A percentile compares a stretch with the other conserved stretches of the same genome.
Evolutionary conservation across 164 flowering plant species (phyloP).

Genomic region (Magnolia sinica): DNA sequence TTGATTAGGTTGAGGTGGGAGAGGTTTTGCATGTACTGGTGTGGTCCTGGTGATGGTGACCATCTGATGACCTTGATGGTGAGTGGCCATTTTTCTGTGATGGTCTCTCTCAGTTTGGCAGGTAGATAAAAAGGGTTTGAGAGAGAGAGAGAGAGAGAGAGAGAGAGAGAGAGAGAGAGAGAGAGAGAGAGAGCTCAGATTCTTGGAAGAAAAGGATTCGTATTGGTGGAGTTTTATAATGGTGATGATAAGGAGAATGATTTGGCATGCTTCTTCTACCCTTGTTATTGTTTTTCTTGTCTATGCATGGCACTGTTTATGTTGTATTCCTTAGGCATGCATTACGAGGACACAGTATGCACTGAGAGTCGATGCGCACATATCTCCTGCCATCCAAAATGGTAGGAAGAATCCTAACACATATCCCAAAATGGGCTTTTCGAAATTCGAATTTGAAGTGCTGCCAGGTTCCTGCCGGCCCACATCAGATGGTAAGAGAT

Average conservation of each 20-base stretch:
- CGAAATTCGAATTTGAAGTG: background rate
- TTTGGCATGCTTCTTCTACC: conserved; percentile 1
- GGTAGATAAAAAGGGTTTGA: background rate
- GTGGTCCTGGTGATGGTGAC: conserved; percentile 30
- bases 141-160: conserved; percentile 15
- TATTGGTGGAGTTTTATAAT: conserved; percentile 7
- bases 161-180: conserved; percentile 10
- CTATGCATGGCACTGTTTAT: conserved; percentile 34
- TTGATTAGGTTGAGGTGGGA: conserved; percentile 19
- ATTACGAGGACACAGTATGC: background rate
- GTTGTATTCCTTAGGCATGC: conserved; percentile 1
- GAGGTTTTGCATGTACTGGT: conserved; percentile 31
- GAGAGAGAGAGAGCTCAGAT: conserved; percentile 21
- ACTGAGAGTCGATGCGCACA: no score
- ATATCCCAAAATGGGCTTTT: background rate
- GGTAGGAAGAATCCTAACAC: background rate
- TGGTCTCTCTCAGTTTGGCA: conserved; percentile 1
- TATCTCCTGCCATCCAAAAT: background rate
- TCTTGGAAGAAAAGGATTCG: conserved; percentile 23
- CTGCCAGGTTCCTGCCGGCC: background rate
- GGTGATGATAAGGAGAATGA: conserved; percentile 5
- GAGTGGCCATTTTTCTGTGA: conserved; percentile 26
- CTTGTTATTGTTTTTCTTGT: background rate
- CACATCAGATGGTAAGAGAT: background rate
- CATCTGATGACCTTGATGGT: conserved; percentile 11